Base-by-base conservation (phyloP, 2,329 filamentous ascomycete species). In the Diaporthe ampelina region DNA sequence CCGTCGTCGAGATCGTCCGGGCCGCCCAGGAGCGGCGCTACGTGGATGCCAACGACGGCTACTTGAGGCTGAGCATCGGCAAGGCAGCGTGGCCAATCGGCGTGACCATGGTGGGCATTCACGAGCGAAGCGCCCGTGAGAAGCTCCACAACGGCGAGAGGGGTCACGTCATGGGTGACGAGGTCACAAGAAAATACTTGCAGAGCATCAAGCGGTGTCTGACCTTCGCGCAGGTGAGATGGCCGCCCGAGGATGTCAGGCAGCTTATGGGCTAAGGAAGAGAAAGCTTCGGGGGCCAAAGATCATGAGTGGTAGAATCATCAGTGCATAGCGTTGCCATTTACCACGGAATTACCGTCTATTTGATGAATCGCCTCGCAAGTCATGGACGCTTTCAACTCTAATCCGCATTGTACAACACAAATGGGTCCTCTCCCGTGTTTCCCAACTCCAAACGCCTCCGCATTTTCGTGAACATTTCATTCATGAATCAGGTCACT, bases 101-200 rank as follows among this genome's bases (percentile, higher is more conserved):
- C 84, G 97, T 99, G 52, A 99, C 97, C 83, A 99, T 98, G 97
- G 97, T 99, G 80, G 97, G 97, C 88, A 99, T 99, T 79, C 97
- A 99, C 90, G 97, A 98, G 87, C 92, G 97, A 81, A 97, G 94
- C 78, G 96, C 97, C 26, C 91, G 97, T 76, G 97, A 99, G 85
- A 99, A 99, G 85, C 86, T 99, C 75, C 95, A 98, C 82, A 91
- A 97, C 82, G 93, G 92, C 74, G 91, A 93, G 80, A 93, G 95
- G 80, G 97, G 96, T 5, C 95, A 99, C 83, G 98, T 98, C 79
- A 95, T 99, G 92, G 96, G 95, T 74, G 97, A 98, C 81, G 97
- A 99, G 85, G 92, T 94, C 58, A 99, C 97, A 70, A 90, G 97
- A 78, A 99, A 98, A 85, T 98, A 95, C 81, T 84, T 99, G 78